Evolutionary conservation across 1,139 yeast genomes (phyloP), one percentile per base, ranked within the genome.

Genomic region (Kodamaea fungicola): DNA sequence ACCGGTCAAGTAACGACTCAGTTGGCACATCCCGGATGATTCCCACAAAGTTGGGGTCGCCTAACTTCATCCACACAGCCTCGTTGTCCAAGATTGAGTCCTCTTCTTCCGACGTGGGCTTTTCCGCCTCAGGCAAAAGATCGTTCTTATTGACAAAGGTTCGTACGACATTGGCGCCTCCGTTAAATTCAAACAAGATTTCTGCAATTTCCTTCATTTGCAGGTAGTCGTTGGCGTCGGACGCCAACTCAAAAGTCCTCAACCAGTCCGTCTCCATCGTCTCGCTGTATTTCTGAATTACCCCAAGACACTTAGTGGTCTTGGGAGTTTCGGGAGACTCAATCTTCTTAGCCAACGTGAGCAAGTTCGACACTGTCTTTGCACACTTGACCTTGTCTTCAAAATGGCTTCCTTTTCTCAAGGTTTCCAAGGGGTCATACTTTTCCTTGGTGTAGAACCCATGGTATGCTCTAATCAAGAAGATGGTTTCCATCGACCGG

Each of bases 121-220:
- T 40, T 33, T 58, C 64, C 6, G 58, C 59, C 39, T 77, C 75
- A 38, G 76, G 62, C 54, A 86, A 82, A 43, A 84, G 77, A 42
- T 81, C 86, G 55, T 85, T 89, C 54, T 85, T 89, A 53, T 80
- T 82, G 31, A 89, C 88, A 61, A 87, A 90, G 37, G 85, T 78
- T 54, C 83, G 89, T 9, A 88, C 83, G 8, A 89, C 94, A 42
- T 83, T 81, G 4, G 79, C 72, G 7, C 97, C 97, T 8, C 90
- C 94, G 52, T 92, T 90, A 62, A 82, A 90, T 42, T 81, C 87
- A 38, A 81, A 75, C 37, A 90, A 66, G n/a, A 89, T 77, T 35
- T 77, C 78, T 1, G 97, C 89, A 28, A 87, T 78, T 41, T 83
- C 89, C 48, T 76, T 80, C 85, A 92, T 82, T 37, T 77, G 77